phyloP scores from a whole-genome alignment of 345 rosid genomes.

The Gossypioides kirkii region DNA sequence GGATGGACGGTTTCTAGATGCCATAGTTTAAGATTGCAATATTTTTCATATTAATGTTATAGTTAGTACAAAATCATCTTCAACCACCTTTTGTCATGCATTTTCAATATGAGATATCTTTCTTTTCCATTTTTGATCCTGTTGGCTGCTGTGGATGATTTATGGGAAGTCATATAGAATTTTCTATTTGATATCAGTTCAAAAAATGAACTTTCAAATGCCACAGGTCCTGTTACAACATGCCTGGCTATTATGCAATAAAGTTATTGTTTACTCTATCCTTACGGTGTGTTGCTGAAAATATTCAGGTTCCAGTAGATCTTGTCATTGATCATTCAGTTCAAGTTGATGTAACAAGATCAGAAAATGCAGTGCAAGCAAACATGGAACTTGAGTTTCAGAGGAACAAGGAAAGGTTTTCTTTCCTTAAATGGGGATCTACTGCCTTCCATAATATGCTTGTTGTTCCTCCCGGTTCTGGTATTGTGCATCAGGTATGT shows the following conservation, averaged over 20 bases:
- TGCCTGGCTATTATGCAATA: background rate
- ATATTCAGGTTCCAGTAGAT: constrained; percentile 84
- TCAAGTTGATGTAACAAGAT: constrained; percentile 93
- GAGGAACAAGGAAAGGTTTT: constrained; percentile 96
- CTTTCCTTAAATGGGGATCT: constrained; percentile 98
- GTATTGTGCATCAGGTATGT: constrained; percentile 96
- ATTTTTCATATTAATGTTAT: background rate
- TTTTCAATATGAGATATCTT: background rate
- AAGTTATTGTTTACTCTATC: background rate
- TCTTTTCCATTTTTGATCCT: background rate
- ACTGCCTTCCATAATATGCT: constrained; percentile 89
- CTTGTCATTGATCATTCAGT: constrained; percentile 97
- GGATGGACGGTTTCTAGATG: background rate
- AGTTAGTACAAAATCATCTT: background rate
- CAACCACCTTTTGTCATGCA: background rate
- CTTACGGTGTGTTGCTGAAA: background rate
- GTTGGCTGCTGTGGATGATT: background rate
- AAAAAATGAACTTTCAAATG: background rate
- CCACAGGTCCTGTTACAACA: background rate
- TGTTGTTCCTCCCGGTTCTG: constrained; percentile 99
- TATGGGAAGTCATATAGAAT: background rate
- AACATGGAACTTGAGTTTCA: constrained; percentile 96
- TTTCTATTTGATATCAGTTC: background rate
- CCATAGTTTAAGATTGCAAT: background rate
- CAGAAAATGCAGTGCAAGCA: constrained; percentile 93